A percentile compares a stretch with the other conserved stretches of the same genome.
phyloP scores from a whole-genome alignment of 2,329 filamentous ascomycete species.

The Pseudogymnoascus sp. region DNA sequence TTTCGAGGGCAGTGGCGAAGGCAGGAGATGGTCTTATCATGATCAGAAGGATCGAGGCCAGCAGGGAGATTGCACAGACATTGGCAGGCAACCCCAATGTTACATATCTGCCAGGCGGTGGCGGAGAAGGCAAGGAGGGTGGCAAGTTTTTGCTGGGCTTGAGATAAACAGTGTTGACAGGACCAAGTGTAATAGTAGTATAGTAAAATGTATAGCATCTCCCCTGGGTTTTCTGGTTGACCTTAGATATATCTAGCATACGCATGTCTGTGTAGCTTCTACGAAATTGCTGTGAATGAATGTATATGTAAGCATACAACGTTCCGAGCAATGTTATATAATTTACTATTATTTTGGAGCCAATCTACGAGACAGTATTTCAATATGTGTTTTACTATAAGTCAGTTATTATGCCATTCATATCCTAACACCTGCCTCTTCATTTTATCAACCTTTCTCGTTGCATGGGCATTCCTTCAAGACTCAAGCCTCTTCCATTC shows the following conservation, averaged over 20 bases:
- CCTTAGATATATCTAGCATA: not conserved
- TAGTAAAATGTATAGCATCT: conserved; percentile 7
- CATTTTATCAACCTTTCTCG: not conserved
- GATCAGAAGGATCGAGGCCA: conserved; percentile 96
- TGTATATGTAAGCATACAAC: not conserved
- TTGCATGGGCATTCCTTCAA: not conserved
- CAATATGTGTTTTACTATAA: not conserved
- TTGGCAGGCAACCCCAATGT: conserved; percentile 89
- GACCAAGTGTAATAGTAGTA: conserved; percentile 1
- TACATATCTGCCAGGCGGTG: conserved; percentile 78
- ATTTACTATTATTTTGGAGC: not conserved
- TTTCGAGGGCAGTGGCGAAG: conserved; percentile 88
- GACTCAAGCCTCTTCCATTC: not conserved
- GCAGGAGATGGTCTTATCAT: conserved; percentile 86
- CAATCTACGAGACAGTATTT: not conserved
- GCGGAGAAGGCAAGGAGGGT: conserved; percentile 46
- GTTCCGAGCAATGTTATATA: not conserved
- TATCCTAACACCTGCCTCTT: not conserved
- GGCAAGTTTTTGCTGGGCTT: conserved; percentile 60
- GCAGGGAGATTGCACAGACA: conserved; percentile 88
- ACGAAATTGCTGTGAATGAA: not conserved
- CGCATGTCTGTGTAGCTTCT: not conserved
- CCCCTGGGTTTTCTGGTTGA: not conserved
- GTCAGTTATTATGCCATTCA: not conserved
- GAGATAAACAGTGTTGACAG: conserved; percentile 31